Conservation (phyloP, 306 rosid species). For the Bauhinia variegata region DNA sequence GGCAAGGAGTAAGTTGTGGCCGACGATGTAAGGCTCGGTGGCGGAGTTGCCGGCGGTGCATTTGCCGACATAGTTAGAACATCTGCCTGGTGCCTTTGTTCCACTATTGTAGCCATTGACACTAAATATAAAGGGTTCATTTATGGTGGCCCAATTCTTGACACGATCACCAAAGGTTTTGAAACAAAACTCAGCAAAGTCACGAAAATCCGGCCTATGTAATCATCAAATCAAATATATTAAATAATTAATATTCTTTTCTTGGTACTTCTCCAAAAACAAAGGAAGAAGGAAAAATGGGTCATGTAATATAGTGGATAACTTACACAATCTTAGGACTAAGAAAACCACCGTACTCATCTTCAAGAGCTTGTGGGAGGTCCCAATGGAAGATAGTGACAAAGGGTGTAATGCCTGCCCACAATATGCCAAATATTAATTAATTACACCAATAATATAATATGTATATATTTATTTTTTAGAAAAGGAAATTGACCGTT, state of each 20-base stretch:
- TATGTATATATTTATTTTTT: too few species aligned
- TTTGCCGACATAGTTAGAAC: constrained; percentile 43
- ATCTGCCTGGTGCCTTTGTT: constrained; percentile 54
- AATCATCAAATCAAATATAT: background rate
- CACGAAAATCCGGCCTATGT: constrained; percentile 43
- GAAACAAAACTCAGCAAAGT: constrained; percentile 48
- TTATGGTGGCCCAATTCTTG: constrained; percentile 57
- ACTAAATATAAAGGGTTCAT: constrained; percentile 41
- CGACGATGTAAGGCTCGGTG: constrained; percentile 57
- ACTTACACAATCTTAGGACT: constrained; percentile 42
- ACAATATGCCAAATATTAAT: background rate
- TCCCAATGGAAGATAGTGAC: constrained; percentile 63
- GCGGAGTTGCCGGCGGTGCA: constrained; percentile 49
- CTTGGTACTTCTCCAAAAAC: too few species aligned
- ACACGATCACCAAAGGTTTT: constrained; percentile 60
- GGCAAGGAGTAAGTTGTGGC: constrained; percentile 53
- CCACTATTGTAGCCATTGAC: constrained; percentile 49
- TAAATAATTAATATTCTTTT: background rate
- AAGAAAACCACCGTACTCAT: constrained; percentile 50
- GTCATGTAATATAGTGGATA: too few species aligned
- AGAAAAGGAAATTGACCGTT: too few species aligned
- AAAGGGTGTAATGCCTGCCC: constrained; percentile 44
- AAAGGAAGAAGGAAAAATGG: too few species aligned
- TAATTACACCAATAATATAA: too few species aligned
- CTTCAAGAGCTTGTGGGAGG: constrained; percentile 58